phyloP scores from a whole-genome alignment of 2,329 filamentous ascomycete species.

The Aspergillus cejpii region DNA sequence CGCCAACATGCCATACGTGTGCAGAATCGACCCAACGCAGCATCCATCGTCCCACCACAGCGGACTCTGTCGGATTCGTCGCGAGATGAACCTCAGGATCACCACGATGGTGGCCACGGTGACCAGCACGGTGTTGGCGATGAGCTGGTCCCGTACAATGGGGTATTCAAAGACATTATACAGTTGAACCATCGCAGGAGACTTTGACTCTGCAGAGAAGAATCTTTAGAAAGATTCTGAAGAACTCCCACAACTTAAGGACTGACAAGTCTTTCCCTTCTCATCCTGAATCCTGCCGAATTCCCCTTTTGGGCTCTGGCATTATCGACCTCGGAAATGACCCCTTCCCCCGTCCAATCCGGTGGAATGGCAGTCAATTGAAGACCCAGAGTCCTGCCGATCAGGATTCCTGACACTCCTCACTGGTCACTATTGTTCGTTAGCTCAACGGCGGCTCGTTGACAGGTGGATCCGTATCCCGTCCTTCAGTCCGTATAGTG shows the following conservation, averaged over 20 bases:
- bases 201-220: too few relatives aligned
- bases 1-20: constrained; percentile 18
- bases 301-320: background rate
- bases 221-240: background rate
- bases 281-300: background rate
- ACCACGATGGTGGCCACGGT: constrained; percentile 22
- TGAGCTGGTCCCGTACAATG: constrained; percentile 17
- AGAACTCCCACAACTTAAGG: background rate
- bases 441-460: background rate
- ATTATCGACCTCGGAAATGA: background rate
- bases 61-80: constrained; percentile 21
- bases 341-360: too few relatives aligned
- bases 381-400: background rate
- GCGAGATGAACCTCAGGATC: constrained; percentile 25
- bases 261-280: too few relatives aligned
- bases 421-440: too few relatives aligned
- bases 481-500: background rate
- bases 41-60: constrained; percentile 30
- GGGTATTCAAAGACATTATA: constrained; percentile 13
- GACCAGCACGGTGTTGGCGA: constrained; percentile 22
- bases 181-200: constrained; percentile 3
- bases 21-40: constrained; percentile 15
- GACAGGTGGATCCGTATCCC: background rate
- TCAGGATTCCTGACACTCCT: background rate
- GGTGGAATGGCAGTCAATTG: too few relatives aligned